phyloP scores from a whole-genome alignment of 345 rosid genomes.

The Arabidopsis arenosa region DNA sequence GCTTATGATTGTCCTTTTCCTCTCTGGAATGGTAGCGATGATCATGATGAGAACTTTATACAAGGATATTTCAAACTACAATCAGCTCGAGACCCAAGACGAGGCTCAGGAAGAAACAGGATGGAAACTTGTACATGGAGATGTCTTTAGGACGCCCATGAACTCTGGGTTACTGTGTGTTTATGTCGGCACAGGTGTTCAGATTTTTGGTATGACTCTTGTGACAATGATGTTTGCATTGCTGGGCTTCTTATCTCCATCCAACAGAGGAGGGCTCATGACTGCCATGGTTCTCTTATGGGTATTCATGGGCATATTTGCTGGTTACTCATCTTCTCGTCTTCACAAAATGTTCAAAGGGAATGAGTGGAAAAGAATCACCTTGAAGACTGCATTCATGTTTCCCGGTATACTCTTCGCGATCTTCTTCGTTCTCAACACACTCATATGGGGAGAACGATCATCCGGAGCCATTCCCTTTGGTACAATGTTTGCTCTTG shows the following conservation, averaged over 20 bases:
- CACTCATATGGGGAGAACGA: constrained; percentile 85
- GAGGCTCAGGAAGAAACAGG: constrained; percentile 98
- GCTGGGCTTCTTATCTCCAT: constrained; percentile 91
- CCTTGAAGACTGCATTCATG: constrained; percentile 92
- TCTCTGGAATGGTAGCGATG: constrained; percentile 98
- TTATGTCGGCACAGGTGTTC: constrained; percentile 89
- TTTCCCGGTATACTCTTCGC: constrained; percentile 87
- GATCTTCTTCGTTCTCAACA: constrained; percentile 81
- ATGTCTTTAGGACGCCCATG: constrained; percentile 81
- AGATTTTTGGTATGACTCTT: constrained; percentile 85
- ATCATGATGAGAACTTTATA: constrained; percentile 96
- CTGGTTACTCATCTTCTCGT: constrained; percentile 88
- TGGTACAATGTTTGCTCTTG: constrained; percentile 92
- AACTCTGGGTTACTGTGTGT: constrained; percentile 88
- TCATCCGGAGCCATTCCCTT: constrained; percentile 97
- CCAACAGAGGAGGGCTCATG: constrained; percentile 96
- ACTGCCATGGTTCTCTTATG: constrained; percentile 97
- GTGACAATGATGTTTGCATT: constrained; percentile 97
- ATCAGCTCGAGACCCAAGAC: constrained; percentile 96
- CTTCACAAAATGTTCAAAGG: constrained; percentile 94
- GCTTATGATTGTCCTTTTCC: constrained; percentile 92
- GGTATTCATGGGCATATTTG: constrained; percentile 95
- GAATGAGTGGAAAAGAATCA: constrained; percentile 85
- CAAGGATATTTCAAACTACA: constrained; percentile 90
- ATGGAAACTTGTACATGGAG: constrained; percentile 97